phyloP scores from a whole-genome alignment of 306 rosid genomes.

The Sphenostylis stenocarpa region DNA sequence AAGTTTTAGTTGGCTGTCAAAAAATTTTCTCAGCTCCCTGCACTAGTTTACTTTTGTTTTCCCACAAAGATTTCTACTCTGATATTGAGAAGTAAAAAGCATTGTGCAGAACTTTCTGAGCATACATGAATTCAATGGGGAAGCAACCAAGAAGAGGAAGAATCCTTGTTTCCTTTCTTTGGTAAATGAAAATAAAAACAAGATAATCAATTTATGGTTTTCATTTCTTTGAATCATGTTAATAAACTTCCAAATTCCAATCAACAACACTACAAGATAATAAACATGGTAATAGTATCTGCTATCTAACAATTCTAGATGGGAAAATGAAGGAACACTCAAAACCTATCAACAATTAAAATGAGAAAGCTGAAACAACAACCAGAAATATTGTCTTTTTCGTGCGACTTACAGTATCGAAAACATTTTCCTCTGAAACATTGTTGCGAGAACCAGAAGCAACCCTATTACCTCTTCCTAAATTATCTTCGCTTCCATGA shows the following conservation, averaged over 20 bases:
- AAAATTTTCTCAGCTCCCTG: too few relatives aligned
- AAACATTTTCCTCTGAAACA: slow-evolving; percentile 35
- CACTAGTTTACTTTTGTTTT: not conserved
- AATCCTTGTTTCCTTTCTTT: not conserved
- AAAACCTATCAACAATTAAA: not conserved
- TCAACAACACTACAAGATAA: not conserved
- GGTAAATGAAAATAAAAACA: not conserved
- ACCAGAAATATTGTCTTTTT: not conserved
- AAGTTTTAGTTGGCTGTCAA: too few relatives aligned
- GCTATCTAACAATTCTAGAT: not conserved
- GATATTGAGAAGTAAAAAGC: not conserved
- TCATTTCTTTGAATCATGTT: not conserved
- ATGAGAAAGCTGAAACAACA: not conserved
- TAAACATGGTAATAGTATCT: not conserved
- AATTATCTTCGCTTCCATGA: slow-evolving; percentile 37
- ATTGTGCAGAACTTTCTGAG: not conserved
- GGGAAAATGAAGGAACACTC: not conserved
- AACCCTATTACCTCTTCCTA: slow-evolving; percentile 25
- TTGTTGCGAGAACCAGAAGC: slow-evolving; percentile 42
- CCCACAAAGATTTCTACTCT: not conserved
- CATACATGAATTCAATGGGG: not conserved
- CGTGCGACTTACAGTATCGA: slow-evolving; percentile 26
- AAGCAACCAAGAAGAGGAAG: not conserved
- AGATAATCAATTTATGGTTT: not conserved
- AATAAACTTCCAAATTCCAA: slow-evolving; percentile 37